A percentile compares a stretch with the other conserved stretches of the same genome.
phyloP scores from a whole-genome alignment of 306 rosid genomes.

The Benincasa hispida region DNA sequence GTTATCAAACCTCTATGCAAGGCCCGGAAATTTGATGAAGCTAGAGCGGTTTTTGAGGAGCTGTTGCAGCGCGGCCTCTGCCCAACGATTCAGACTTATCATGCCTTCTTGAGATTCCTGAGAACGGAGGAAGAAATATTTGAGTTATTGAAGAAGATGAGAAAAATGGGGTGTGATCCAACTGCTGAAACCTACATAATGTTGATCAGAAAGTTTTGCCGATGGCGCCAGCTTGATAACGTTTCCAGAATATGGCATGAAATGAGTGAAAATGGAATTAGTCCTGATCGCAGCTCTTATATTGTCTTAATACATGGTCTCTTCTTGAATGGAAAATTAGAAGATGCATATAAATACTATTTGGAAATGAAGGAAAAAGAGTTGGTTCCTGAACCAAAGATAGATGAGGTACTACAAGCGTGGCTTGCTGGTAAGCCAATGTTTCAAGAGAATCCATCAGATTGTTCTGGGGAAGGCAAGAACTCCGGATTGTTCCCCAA shows the following conservation, averaged over 20 bases:
- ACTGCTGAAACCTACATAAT: constrained; percentile 66
- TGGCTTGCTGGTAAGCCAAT: constrained; percentile 56
- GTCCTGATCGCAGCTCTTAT: constrained; percentile 71
- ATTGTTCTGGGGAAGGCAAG: constrained; percentile 11
- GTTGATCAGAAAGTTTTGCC: constrained; percentile 77
- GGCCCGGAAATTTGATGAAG: constrained; percentile 44
- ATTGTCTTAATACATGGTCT: constrained; percentile 81
- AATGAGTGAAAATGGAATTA: constrained; percentile 48
- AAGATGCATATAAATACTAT: constrained; percentile 67
- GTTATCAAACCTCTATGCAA: constrained; percentile 74
- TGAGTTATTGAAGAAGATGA: constrained; percentile 54
- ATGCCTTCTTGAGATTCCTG: constrained; percentile 55
- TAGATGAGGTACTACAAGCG: constrained; percentile 56
- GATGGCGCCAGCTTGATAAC: constrained; percentile 65
- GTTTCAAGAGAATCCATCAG: constrained; percentile 17
- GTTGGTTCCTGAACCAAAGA: constrained; percentile 59
- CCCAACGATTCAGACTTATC: constrained; percentile 73
- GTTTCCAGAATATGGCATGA: constrained; percentile 60
- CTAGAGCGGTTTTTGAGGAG: constrained; percentile 35
- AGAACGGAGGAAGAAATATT: constrained; percentile 53
- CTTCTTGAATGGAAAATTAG: constrained; percentile 57
- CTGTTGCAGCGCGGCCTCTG: constrained; percentile 34
- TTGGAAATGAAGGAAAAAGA: constrained; percentile 67
- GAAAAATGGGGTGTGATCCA: constrained; percentile 44
- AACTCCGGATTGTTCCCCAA: constrained; percentile 16